Evolutionary conservation across 495 filamentous ascomycete genomes (phyloP).

Genomic region (Letharia lupina): DNA sequence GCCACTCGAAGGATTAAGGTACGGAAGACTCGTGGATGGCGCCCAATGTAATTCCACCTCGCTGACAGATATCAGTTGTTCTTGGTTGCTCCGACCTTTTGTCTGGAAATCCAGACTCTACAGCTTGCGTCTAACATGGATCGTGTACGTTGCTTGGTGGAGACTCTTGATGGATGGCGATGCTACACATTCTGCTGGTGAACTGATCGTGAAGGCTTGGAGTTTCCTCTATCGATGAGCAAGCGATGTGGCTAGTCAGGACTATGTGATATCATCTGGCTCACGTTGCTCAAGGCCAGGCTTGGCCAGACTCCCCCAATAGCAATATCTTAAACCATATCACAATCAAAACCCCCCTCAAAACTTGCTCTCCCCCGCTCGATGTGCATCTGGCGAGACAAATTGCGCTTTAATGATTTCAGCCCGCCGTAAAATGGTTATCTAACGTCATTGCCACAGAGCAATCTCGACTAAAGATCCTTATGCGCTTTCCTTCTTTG

Average conservation of each 20-base stretch:
- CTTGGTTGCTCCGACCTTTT: neutral
- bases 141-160: neutral
- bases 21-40: neutral
- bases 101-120: neutral
- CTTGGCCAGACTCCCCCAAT: neutral
- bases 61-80: neutral
- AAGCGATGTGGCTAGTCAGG: neutral
- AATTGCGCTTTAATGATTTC: neutral
- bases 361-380: neutral
- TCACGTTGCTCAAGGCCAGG: neutral
- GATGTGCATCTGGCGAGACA: neutral
- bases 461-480: neutral
- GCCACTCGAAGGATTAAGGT: slow-evolving; percentile 12
- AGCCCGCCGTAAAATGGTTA: neutral
- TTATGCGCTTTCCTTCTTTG: neutral
- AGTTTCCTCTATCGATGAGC: neutral
- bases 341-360: neutral
- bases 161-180: neutral
- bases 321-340: neutral
- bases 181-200: neutral
- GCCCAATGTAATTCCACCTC: neutral
- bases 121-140: neutral
- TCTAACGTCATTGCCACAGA: neutral
- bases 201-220: neutral
- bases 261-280: neutral